Conservation (phyloP, 23 red algal species). For the Gracilaria vermiculophylla region DNA sequence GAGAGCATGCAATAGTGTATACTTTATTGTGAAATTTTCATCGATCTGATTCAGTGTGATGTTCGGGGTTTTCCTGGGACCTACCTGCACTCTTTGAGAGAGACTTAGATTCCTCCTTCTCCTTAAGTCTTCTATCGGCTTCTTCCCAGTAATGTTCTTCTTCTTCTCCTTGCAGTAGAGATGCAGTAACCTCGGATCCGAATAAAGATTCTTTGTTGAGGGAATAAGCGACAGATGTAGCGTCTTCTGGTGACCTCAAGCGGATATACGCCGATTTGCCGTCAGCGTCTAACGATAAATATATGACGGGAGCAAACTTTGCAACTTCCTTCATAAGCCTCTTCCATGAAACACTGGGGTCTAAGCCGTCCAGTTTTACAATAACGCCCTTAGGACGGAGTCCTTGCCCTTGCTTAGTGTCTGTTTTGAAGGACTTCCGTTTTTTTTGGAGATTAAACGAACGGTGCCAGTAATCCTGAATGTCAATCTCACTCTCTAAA, state of each 20-base stretch:
- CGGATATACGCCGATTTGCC: neutral
- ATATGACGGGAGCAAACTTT: constrained; percentile 13
- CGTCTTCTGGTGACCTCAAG: neutral
- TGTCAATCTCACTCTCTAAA: constrained; percentile 34
- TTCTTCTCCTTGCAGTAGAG: neutral
- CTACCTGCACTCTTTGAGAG: neutral
- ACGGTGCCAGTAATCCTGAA: constrained; percentile 35
- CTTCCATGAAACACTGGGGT: neutral
- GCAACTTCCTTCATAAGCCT: neutral
- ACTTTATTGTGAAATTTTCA: neutral
- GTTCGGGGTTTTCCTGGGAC: neutral
- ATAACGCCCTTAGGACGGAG: constrained; percentile 32
- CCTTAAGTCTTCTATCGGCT: neutral
- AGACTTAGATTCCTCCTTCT: neutral
- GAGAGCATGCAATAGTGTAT: too few relatives aligned
- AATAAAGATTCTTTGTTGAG: neutral
- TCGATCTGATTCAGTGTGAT: neutral
- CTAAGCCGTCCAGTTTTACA: constrained; percentile 23
- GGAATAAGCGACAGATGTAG: neutral
- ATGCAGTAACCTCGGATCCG: neutral
- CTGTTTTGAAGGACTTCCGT: neutral
- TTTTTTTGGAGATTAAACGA: neutral
- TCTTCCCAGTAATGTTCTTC: neutral
- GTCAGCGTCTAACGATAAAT: neutral
- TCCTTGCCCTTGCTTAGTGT: neutral